Conservation (phyloP, 805 yeast species). For the Zygoascus flipseniorum region DNA sequence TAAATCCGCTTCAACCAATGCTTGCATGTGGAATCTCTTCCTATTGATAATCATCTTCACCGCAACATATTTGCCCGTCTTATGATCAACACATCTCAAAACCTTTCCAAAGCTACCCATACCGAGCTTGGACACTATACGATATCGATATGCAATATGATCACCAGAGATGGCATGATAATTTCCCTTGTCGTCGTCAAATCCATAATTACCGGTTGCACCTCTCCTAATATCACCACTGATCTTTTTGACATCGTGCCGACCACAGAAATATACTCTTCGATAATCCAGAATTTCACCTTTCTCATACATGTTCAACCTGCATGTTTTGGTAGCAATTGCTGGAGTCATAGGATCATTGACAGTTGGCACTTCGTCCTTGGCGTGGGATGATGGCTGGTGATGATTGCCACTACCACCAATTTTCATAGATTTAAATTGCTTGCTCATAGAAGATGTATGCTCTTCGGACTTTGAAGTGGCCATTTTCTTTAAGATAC, state of each 20-base stretch:
- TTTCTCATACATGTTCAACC: conserved; percentile 46
- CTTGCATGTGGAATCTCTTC: conserved; percentile 66
- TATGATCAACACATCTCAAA: conserved; percentile 59
- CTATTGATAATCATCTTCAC: conserved; percentile 70
- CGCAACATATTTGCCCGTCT: conserved; percentile 50
- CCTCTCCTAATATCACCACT: conserved; percentile 17
- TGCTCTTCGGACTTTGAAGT: conserved; percentile 5
- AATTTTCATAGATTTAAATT: not conserved
- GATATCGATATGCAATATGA: conserved; percentile 69
- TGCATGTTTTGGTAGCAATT: conserved; percentile 12
- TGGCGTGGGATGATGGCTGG: not conserved
- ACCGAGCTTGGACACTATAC: conserved; percentile 53
- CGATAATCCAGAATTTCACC: conserved; percentile 48
- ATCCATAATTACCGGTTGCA: conserved; percentile 47
- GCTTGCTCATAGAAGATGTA: conserved; percentile 5
- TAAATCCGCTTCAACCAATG: conserved; percentile 66
- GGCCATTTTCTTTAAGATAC: conserved; percentile 11
- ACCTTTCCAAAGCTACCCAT: conserved; percentile 82
- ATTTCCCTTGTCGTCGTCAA: conserved; percentile 62
- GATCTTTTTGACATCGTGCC: conserved; percentile 16
- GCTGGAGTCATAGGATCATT: conserved; percentile 17
- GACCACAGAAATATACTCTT: conserved; percentile 45
- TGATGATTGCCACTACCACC: not conserved
- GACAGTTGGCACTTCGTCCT: conserved; percentile 4
- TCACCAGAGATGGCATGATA: conserved; percentile 49